Evolutionary conservation across 129 eudicot species (phyloP).

Genomic region (Helianthus annuus): DNA sequence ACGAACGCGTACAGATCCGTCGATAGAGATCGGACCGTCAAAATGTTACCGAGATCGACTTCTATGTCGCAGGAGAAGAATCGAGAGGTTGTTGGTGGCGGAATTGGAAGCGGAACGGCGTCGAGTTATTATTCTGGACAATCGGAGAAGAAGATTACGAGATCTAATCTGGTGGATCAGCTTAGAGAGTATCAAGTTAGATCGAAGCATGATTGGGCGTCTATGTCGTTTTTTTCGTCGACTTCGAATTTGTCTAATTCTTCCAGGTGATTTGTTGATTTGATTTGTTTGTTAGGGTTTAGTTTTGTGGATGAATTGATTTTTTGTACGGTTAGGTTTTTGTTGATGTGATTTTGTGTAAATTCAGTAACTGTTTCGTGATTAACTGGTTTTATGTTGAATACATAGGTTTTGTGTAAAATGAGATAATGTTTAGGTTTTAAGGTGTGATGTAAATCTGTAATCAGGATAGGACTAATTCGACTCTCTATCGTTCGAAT

Average conservation of each 20-base stretch:
- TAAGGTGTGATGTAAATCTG: not conserved
- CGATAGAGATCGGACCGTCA: slow-evolving; percentile 34
- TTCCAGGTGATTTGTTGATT: slow-evolving; percentile 54
- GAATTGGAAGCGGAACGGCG: slow-evolving; percentile 3
- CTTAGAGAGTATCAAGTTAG: slow-evolving; percentile 91
- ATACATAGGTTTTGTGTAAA: no score
- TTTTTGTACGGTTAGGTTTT: slow-evolving; percentile 25
- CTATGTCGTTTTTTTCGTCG: slow-evolving; percentile 88
- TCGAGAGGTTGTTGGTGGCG: slow-evolving; percentile 27
- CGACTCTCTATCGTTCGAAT: no score
- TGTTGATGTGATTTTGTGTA: not conserved
- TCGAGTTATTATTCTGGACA: slow-evolving; percentile 26
- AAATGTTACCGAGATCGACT: slow-evolving; percentile 38
- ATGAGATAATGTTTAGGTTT: not conserved
- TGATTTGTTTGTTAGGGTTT: not conserved
- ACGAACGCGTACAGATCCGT: slow-evolving; percentile 27
- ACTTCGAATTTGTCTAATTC: slow-evolving; percentile 63
- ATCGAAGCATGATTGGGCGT: slow-evolving; percentile 95
- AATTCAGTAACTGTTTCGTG: not conserved
- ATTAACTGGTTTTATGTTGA: no score
- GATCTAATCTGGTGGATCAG: slow-evolving; percentile 94
- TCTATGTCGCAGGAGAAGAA: slow-evolving; percentile 29
- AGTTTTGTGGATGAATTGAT: not conserved
- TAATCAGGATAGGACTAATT: no score
- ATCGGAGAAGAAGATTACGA: slow-evolving; percentile 56